Evolutionary conservation across 495 filamentous ascomycete genomes (phyloP), one percentile per base, ranked within the genome.

Genomic region (Physcia stellaris): DNA sequence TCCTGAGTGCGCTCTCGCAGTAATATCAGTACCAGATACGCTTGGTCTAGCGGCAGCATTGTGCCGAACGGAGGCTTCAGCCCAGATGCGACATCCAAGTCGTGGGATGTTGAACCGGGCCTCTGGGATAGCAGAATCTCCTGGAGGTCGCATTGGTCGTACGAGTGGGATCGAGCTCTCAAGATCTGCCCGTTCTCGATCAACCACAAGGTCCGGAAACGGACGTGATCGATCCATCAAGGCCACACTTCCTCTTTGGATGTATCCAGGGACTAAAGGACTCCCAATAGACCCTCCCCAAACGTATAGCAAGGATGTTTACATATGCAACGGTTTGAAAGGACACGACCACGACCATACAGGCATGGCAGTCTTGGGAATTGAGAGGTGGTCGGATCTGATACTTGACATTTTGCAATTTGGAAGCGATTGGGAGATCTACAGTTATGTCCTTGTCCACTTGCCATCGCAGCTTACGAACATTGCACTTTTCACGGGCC

Each of bases 371-470:
- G 57, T 70, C 17, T 53, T 94, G 32, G 70, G 83, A 39, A 70
- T 86, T 19, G 68, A 68, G 12, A 57, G 76, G 33, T 94, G 86
- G 80, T 64, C 94, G 12, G 80, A 90, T 35, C 62, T 71, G 6
- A 58, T 93, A 26, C 71, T 87, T 26, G 69, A 68, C 2, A 59
- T 93, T 15, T 60, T 99, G 22, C 76, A 83, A 46, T 64, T 80
- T 28, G 81, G 79, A 32, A 73, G 73, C 21, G 81, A 94, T 36
- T 99, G 92, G 92, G 86, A 96, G 56, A 62, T 94, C 1, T 94
- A 93, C 65, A 87, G 82, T 59, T 94, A 85, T 53, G 70, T 90
- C 21, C 66, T 96, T 10, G 79, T 82, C 10, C 83, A 94, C 53
- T 60, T 94, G n/a, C 78, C 82, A 10, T 78, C 80, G 18, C 88